Conservation (phyloP, 176 grass and related monocot species). For the Dactylis glomerata region DNA sequence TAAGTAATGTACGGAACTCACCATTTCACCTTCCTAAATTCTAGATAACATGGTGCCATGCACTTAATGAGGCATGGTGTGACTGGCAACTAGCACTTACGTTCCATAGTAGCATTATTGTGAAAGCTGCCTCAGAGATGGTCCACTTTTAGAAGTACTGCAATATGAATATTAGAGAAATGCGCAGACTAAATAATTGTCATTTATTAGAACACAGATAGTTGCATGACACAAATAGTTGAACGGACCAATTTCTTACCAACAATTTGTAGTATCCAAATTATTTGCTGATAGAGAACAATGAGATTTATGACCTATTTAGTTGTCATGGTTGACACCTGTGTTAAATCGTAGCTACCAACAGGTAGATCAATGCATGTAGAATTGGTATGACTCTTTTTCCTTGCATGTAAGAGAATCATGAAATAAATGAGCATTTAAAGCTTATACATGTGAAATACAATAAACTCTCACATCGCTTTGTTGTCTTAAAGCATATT, state of each 20-base stretch:
- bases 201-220: background rate
- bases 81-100: background rate
- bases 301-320: constrained; percentile 8
- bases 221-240: background rate
- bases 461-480: background rate
- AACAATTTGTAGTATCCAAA: background rate
- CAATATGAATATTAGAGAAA: background rate
- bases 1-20: background rate
- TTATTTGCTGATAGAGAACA: background rate
- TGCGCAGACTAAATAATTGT: background rate
- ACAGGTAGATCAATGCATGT: background rate
- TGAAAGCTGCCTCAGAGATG: background rate
- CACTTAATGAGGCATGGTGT: background rate
- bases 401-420: background rate
- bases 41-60: background rate
- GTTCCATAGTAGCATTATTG: background rate
- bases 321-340: background rate
- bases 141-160: background rate
- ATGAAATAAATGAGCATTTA: background rate
- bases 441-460: background rate
- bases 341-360: background rate
- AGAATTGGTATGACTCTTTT: background rate
- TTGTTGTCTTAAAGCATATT: background rate
- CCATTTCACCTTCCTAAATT: constrained; percentile 17
- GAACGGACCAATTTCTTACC: background rate